Evolutionary conservation across 768 basidiomycete genomes (phyloP), one percentile per base, ranked within the genome.

Genomic region (Tubosaeta sp.): DNA sequence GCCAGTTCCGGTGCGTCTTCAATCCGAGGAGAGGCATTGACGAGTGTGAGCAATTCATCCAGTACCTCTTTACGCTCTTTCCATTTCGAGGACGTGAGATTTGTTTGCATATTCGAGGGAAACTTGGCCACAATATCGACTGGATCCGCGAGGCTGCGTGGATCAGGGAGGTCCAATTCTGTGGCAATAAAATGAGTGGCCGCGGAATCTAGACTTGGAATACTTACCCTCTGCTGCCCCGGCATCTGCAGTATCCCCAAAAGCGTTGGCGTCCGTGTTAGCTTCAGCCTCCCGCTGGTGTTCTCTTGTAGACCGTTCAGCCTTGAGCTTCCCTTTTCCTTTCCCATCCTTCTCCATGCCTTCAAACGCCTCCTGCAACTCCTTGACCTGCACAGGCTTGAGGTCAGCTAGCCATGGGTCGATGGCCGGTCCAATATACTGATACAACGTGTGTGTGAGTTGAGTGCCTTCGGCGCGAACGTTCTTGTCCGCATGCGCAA

Each of bases 331-430:
- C 10, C 93, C 95, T 52, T 86, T 88, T 0, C 92, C 94, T 59
- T 84, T 88, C 2, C 86, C 87, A n/a, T 85, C 84, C 54, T 81
- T 83, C 60, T 94, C 90, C 76, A 95, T 73, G 19, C 67, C 73
- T 49, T 90, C 91, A 62, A 95, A 99, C 0, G 83, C 77, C 63
- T 97, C 95, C 60, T 90, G 91, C 60, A 99, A 68, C 60, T 99
- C 96, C 67, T 96, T 94, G 38, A 95, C 83, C 69, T 98, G 96
- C 4, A 99, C 93, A 2, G 95, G 93, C 66, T 99, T 99, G 54
- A 99, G 78, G 53, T 97, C 94, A 19, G 80, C 73, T 19, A 99
- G 73, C 75, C 84, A 91, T 42, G 90, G 80, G 48, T 93, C 86
- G 53, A 99, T 86, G 1, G 83, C 84, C 46, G 82, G 61, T 55